Evolutionary conservation across 306 rosid genomes (phyloP), one percentile per base, ranked within the genome.

Genomic region (Cyclanthera cordifolia): DNA sequence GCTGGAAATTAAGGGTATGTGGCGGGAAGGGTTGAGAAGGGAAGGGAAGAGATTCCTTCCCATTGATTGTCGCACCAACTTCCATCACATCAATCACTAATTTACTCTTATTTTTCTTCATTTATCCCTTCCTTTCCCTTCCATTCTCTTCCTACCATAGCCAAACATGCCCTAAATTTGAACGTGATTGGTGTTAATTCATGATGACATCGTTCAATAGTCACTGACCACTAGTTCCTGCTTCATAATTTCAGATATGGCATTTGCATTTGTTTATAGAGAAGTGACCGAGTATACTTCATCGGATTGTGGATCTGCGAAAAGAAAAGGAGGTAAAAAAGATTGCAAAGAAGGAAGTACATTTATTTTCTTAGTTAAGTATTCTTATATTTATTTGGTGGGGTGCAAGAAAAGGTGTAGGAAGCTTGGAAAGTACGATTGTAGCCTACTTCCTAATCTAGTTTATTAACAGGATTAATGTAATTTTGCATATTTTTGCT

Each of bases 221-320:
- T 56, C 43, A 59, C 59, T 77, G 64, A 75, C 66, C 57, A 3
- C 72, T 74, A 58, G 74, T 63, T 64, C 66, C 43, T 52, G 30
- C 57, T 43, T 39, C 70, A 57, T 50, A 20, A 69, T 49, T 79
- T 37, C 91, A 93, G 95, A 86, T 55, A 1, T 16, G 27, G 91
- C 95, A 50, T 85, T 75, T 86, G 84, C 90, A 37, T 93, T 90
- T 79, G 99, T 93, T 61, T 93, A 82, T 85, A 84, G 99, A 73
- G 95, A 93, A 72, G 88, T 83, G 37, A 32, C 37, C 37, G 37
- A 4, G 3, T 32, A 4, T 32, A 32, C 37, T 32, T 32, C 37
- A 61, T 77, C 77, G 17, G 88, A 79, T 39, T 87, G 79, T 76
- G 76, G 79, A 27, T 74, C 60, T 76, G 75, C 84, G 34, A 93